A percentile compares a stretch with the other conserved stretches of the same genome.
Evolutionary conservation across 495 filamentous ascomycete genomes (phyloP).

Genomic region (Aspergillus campestris): DNA sequence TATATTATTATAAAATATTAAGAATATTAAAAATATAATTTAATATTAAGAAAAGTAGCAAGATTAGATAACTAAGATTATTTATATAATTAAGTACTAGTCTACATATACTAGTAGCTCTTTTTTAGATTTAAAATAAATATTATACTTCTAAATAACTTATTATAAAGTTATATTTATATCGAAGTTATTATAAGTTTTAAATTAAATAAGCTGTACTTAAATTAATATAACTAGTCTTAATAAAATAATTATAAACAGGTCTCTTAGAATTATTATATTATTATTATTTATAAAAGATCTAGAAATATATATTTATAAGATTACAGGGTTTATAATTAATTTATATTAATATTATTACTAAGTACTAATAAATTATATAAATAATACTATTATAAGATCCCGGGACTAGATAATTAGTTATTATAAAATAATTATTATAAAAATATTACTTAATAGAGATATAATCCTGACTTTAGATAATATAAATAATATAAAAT

Average conservation of each 20-base stretch:
- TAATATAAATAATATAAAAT: constrained; percentile 1
- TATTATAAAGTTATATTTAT: constrained; percentile 1
- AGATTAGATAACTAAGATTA: too few species aligned
- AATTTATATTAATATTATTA: too few species aligned
- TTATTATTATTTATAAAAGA: background rate
- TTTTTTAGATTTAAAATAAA: too few species aligned
- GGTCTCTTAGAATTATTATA: too few species aligned
- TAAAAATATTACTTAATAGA: background rate
- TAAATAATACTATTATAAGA: too few species aligned
- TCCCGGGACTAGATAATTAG: too few species aligned
- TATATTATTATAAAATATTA: constrained; percentile 2
- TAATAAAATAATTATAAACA: too few species aligned
- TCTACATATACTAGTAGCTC: too few species aligned
- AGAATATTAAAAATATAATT: constrained; percentile 1
- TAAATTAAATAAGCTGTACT: constrained; percentile 3
- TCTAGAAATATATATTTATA: constrained; percentile 3
- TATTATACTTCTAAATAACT: background rate
- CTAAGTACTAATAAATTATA: too few species aligned
- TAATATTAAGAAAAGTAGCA: constrained; percentile 4
- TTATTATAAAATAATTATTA: background rate
- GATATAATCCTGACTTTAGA: background rate
- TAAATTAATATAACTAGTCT: too few species aligned
- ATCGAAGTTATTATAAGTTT: constrained; percentile 3
- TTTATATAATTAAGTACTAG: too few species aligned
- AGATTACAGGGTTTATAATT: too few species aligned